These are phyloP conservation scores for Venturia pyrina DNA, from an alignment of 2,329 filamentous ascomycete species.

Conservation along the genomic window DNA sequence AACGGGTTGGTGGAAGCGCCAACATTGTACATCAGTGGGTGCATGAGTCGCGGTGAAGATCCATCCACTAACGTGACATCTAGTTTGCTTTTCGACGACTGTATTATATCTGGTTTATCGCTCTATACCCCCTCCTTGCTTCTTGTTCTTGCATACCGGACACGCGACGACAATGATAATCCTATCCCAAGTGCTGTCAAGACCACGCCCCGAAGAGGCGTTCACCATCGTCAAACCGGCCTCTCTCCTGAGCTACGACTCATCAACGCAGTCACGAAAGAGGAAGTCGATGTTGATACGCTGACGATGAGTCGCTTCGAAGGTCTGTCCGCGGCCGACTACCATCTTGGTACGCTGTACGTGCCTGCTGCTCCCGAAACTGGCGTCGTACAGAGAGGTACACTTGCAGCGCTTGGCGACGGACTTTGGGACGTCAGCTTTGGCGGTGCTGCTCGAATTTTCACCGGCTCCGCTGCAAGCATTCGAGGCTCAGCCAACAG, in stretches of 20 bases:
- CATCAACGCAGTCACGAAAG: constrained; percentile 74
- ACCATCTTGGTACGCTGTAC: constrained; percentile 77
- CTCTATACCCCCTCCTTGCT: constrained; percentile 89
- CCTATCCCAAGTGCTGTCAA: constrained; percentile 38
- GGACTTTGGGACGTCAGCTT: constrained; percentile 88
- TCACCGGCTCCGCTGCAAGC: constrained; percentile 80
- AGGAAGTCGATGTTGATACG: constrained; percentile 78
- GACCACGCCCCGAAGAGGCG: constrained; percentile 54
- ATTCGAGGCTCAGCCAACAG: constrained; percentile 41
- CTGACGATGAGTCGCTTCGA: constrained; percentile 81
- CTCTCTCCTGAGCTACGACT: constrained; percentile 80
- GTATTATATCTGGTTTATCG: constrained; percentile 93
- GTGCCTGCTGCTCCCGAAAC: constrained; percentile 57
- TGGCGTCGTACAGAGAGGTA: constrained; percentile 54
- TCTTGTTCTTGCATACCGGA: constrained; percentile 83
- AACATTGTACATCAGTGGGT: constrained; percentile 89
- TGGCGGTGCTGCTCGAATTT: constrained; percentile 68
- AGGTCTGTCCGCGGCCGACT: constrained; percentile 76
- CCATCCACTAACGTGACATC: constrained; percentile 18
- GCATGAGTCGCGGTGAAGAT: neutral
- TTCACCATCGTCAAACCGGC: constrained; percentile 65
- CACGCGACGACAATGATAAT: constrained; percentile 59
- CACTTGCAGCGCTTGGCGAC: constrained; percentile 63
- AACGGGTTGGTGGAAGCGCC: constrained; percentile 63
- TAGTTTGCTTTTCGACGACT: constrained; percentile 81